Evolutionary conservation across 306 rosid species (phyloP).

Genomic region (Heteromeles arbutifolia): DNA sequence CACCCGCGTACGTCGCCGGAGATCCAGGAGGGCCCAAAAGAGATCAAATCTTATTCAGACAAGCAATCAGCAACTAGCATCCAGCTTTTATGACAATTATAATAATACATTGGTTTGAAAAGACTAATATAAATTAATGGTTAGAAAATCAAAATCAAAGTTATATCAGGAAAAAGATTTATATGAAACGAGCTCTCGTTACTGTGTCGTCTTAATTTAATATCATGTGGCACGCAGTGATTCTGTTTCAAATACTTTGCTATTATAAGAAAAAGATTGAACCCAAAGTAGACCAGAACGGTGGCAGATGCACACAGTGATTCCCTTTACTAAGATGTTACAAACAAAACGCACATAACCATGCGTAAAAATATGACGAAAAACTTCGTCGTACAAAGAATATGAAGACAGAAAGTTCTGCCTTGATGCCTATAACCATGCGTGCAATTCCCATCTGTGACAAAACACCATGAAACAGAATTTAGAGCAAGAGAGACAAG

Average conservation of each 20-base stretch:
- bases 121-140: too few species aligned
- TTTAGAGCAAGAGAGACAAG: background rate
- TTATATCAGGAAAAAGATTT: background rate
- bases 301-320: too few species aligned
- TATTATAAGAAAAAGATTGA: too few species aligned
- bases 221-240: rapidly evolving
- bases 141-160: background rate
- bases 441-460: background rate
- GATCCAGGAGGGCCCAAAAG: background rate
- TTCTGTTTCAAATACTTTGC: too few species aligned
- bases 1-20: background rate
- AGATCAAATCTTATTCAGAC: background rate
- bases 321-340: too few species aligned
- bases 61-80: too few species aligned
- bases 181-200: too few species aligned
- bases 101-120: background rate
- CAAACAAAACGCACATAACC: too few species aligned
- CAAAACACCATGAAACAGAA: background rate
- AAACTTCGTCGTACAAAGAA: background rate
- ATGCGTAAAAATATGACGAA: background rate
- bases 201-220: too few species aligned
- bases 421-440: background rate
- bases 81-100: background rate
- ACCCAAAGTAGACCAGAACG: too few species aligned
- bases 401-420: background rate